phyloP scores from a whole-genome alignment of 192 early-diverging fungal genomes.

The Glomus cerebriforme region DNA sequence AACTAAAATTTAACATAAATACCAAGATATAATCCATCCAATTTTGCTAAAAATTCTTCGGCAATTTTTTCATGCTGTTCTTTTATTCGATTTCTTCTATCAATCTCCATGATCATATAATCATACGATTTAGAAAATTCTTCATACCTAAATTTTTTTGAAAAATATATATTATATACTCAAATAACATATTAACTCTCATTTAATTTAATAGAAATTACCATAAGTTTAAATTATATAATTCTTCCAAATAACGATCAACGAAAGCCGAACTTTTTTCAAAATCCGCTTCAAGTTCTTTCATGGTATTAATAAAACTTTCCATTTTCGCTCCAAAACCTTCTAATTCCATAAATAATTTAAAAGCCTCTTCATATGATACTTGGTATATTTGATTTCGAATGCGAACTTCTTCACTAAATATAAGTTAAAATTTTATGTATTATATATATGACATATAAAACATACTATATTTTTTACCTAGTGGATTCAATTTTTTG shows the following conservation, averaged over 20 bases:
- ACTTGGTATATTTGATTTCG: slow-evolving; percentile 26
- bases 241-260: slow-evolving; percentile 28
- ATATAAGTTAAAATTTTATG: not conserved
- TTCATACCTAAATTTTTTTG: slow-evolving; percentile 31
- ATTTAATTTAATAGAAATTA: not conserved
- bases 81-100: slow-evolving; percentile 24
- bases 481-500: slow-evolving; percentile 28
- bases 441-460: not conserved
- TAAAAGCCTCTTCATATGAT: slow-evolving; percentile 25
- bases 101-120: slow-evolving; percentile 32
- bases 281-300: slow-evolving; percentile 28
- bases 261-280: slow-evolving; percentile 14
- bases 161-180: not conserved
- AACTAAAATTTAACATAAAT: not conserved
- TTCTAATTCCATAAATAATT: slow-evolving; percentile 30
- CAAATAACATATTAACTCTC: not conserved
- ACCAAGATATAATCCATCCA: slow-evolving; percentile 34
- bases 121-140: slow-evolving; percentile 34
- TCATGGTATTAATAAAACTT: slow-evolving; percentile 5
- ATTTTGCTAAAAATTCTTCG: slow-evolving; percentile 29
- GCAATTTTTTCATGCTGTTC: slow-evolving; percentile 28
- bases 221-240: slow-evolving; percentile 33
- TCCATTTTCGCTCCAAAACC: slow-evolving; percentile 17
- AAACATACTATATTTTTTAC: not conserved
- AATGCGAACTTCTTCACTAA: slow-evolving; percentile 29